Base-by-base conservation (phyloP, 2,329 filamentous ascomycete genomes). In the Fusarium sp. region DNA sequence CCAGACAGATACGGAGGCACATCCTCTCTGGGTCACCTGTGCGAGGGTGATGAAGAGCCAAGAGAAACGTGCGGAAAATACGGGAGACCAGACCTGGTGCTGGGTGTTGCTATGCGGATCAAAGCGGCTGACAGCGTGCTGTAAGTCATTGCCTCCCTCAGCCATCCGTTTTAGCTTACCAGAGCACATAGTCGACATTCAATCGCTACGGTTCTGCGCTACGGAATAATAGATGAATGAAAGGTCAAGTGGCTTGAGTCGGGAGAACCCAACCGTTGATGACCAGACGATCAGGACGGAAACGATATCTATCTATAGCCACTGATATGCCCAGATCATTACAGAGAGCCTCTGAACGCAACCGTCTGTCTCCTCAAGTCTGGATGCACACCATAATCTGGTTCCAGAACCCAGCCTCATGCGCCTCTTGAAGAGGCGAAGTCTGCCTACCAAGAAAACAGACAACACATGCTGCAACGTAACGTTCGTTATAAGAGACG, bases 341-440 rank as follows among this genome's bases (percentile, higher is more conserved):
- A 25, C 19, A 9, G 28, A 40, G 24, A 50, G 19, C 28, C 29
- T 45, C 28, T 32, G 38, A 41, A 34, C 13, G 36, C 32, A 24
- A 48, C 42, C 32, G 24, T 19, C 36, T 26, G 25, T n/a, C 15
- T 38, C 34, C 25, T 50, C 28, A 13, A 24, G 22, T 38, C 13
- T 31, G 22, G 7, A 26, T 31, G 53, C 25, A 19, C 31, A 38
- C 22, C 57, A 36, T 43, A 29, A 36, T 19, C 36, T 32, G 36
- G 53, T 51, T 58, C 58, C 29, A 62, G 58, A 62, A 64, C 48
- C 36, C 38, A 63, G 48, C 48, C 58, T 58, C 35, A 35, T 48
- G 43, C 35, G 43, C 52, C 53, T 49, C 31, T 10, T 28, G 22
- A 26, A 46, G 25, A 46, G 15, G 19, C 22, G 38, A 31, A 29